A percentile compares a stretch with the other conserved stretches of the same genome.
These are phyloP conservation scores for Pseudogymnoascus sp. DNA, from an alignment of 2,329 filamentous ascomycete species.

Conservation along the genomic window DNA sequence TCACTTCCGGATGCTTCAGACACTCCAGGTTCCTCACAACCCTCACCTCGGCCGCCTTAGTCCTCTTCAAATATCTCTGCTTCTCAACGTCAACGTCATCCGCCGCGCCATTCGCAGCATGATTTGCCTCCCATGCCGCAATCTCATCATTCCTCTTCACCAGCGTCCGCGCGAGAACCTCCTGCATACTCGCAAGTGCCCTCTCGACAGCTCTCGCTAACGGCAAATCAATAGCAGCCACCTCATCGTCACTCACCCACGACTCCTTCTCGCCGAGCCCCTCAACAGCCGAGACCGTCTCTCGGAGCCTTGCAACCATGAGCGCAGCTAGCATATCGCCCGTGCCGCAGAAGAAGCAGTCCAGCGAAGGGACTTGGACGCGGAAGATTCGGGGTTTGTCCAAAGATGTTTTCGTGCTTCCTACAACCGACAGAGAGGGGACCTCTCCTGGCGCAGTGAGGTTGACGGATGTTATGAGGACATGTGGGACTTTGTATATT, in stretches of 20 bases:
- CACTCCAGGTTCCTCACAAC: constrained; percentile 67
- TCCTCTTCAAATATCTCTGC: constrained; percentile 56
- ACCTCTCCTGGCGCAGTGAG: constrained; percentile 48
- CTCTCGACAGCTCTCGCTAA: constrained; percentile 77
- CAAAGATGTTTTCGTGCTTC: constrained; percentile 56
- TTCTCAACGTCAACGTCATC: constrained; percentile 34
- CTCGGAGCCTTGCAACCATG: constrained; percentile 76
- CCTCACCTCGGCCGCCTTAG: constrained; percentile 81
- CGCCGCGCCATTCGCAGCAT: constrained; percentile 31
- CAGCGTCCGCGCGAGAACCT: constrained; percentile 62
- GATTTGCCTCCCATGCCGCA: constrained; percentile 36
- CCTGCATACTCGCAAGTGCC: constrained; percentile 88
- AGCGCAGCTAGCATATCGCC: constrained; percentile 98
- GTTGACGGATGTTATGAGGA: constrained; percentile 86
- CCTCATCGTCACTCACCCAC: constrained; percentile 72
- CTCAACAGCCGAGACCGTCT: constrained; percentile 54
- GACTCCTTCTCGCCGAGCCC: constrained; percentile 46
- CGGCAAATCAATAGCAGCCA: constrained; percentile 63
- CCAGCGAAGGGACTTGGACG: constrained; percentile 76
- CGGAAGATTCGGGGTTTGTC: constrained; percentile 75
- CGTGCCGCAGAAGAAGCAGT: constrained; percentile 92
- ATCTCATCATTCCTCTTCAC: constrained; percentile 59
- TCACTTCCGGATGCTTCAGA: constrained; percentile 56
- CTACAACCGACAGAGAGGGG: constrained; percentile 61
- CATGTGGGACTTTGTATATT: constrained; percentile 69